A percentile compares a stretch with the other conserved stretches of the same genome.
phyloP scores from a whole-genome alignment of 2,329 filamentous ascomycete species.

The Fusarium sp. region DNA sequence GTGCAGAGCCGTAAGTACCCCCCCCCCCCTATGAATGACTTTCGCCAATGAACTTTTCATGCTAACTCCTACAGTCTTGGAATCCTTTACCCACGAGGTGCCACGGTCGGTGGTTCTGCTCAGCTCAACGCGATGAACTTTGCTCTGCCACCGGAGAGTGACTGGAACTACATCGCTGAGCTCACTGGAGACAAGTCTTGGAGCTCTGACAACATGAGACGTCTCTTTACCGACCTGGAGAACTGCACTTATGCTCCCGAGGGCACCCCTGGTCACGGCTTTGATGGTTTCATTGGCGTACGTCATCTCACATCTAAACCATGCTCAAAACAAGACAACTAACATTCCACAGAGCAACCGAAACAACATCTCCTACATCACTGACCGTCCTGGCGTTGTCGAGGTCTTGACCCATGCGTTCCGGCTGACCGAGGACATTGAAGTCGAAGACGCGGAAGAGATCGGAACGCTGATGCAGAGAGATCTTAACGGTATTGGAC shows the following conservation, averaged over 20 bases:
- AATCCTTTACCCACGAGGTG: slow-evolving; percentile 36
- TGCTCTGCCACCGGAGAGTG: slow-evolving; percentile 20
- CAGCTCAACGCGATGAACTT: slow-evolving; percentile 37
- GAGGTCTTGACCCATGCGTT: slow-evolving; percentile 16
- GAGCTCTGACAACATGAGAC: slow-evolving; percentile 52
- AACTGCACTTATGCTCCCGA: slow-evolving; percentile 52
- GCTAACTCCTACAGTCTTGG: slow-evolving; percentile 17
- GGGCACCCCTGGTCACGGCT: slow-evolving; percentile 53
- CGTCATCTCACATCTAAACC: background rate
- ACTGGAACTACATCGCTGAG: slow-evolving; percentile 48
- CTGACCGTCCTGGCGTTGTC: slow-evolving; percentile 17
- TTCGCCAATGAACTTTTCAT: rapidly evolving
- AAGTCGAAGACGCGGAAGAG: slow-evolving; percentile 34
- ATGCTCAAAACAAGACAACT: background rate
- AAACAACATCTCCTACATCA: slow-evolving; percentile 35
- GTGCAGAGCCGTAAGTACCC: slow-evolving; percentile 27
- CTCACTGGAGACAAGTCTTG: slow-evolving; percentile 57
- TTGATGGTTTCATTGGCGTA: slow-evolving; percentile 50
- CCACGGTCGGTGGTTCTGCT: slow-evolving; percentile 28
- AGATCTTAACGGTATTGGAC: slow-evolving; percentile 43
- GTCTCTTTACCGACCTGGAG: slow-evolving; percentile 54
- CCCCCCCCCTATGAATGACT: background rate
- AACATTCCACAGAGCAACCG: slow-evolving; percentile 22
- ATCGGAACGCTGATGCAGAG: slow-evolving; percentile 41
- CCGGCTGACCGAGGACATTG: slow-evolving; percentile 15